Evolutionary conservation across 805 yeast genomes (phyloP).

Genomic region (Wickerhamomyces ciferrii): DNA sequence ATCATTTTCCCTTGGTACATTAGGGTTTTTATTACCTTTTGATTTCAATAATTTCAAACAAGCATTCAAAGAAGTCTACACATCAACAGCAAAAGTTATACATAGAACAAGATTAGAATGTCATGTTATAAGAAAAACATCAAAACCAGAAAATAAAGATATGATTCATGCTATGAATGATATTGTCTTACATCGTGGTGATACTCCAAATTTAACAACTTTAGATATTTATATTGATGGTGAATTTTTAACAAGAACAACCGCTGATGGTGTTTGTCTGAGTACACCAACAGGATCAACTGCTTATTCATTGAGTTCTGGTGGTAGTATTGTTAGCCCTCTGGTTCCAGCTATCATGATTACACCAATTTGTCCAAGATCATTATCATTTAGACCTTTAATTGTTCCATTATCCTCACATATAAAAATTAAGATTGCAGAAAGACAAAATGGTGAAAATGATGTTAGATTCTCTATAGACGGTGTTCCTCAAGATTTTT

Average conservation of each 20-base stretch:
- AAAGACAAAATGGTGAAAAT: conserved; percentile 36
- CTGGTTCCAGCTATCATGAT: conserved; percentile 74
- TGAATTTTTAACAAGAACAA: conserved; percentile 79
- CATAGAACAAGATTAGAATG: conserved; percentile 80
- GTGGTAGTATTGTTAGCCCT: conserved; percentile 93
- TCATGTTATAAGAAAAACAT: conserved; percentile 41
- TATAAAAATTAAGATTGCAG: conserved; percentile 55
- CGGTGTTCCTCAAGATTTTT: conserved; percentile 69
- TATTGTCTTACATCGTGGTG: conserved; percentile 81
- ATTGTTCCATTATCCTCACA: conserved; percentile 76
- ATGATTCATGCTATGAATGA: conserved; percentile 88
- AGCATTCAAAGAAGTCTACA: conserved; percentile 63
- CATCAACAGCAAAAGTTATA: conserved; percentile 64
- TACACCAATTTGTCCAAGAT: conserved; percentile 90
- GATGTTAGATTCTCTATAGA: conserved; percentile 69
- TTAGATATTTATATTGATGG: conserved; percentile 80
- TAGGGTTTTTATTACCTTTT: conserved; percentile 87
- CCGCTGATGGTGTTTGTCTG: conserved; percentile 84
- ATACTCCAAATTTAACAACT: conserved; percentile 77
- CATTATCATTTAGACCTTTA: conserved; percentile 85
- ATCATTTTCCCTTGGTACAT: conserved; percentile 84
- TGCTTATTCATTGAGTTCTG: conserved; percentile 83
- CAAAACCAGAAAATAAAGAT: conserved; percentile 6
- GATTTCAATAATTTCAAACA: conserved; percentile 57
- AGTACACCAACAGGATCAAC: conserved; percentile 96